Conservation (phyloP, 2,329 filamentous ascomycete genomes). For the Ceratocystis ficicola region DNA sequence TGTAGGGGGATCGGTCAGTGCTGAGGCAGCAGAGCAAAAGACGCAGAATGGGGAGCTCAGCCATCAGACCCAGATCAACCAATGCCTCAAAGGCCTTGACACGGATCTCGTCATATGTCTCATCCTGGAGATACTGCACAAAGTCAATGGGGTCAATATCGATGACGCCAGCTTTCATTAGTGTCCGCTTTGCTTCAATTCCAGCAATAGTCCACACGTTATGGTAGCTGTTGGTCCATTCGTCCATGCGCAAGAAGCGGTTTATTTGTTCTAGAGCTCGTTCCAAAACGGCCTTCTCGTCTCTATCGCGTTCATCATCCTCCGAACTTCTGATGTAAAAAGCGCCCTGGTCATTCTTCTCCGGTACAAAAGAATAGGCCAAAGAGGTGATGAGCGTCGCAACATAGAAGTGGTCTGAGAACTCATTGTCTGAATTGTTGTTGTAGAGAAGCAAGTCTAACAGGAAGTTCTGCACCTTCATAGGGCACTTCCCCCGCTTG, state of each 20-base stretch:
- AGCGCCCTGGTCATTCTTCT: conserved; percentile 31
- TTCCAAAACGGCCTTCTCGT: conserved; percentile 39
- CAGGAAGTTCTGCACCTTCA: conserved; percentile 68
- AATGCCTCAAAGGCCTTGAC: conserved; percentile 55
- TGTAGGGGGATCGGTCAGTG: conserved; percentile 51
- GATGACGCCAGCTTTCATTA: conserved; percentile 55
- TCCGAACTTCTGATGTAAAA: conserved; percentile 25
- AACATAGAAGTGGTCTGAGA: conserved; percentile 82
- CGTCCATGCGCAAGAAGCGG: conserved; percentile 53
- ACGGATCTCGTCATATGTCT: conserved; percentile 49
- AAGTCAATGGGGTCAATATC: conserved; percentile 43
- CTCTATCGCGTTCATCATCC: conserved; percentile 33
- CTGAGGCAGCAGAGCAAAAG: conserved; percentile 47
- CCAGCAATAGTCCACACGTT: conserved; percentile 54
- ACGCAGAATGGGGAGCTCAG: conserved; percentile 42
- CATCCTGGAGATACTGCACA: conserved; percentile 52
- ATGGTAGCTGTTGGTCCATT: conserved; percentile 56
- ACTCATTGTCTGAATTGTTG: conserved; percentile 82
- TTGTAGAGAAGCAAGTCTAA: conserved; percentile 86
- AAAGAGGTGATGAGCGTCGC: conserved; percentile 59
- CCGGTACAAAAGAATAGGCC: conserved; percentile 45
- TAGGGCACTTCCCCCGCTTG: conserved; percentile 58
- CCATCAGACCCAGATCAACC: conserved; percentile 49
- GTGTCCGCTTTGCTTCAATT: conserved; percentile 46
- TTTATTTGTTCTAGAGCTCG: conserved; percentile 52